Evolutionary conservation across 352 stramenopile species (phyloP), one percentile per base, ranked within the genome.

Genomic region (Phytophthora chlamydospora): DNA sequence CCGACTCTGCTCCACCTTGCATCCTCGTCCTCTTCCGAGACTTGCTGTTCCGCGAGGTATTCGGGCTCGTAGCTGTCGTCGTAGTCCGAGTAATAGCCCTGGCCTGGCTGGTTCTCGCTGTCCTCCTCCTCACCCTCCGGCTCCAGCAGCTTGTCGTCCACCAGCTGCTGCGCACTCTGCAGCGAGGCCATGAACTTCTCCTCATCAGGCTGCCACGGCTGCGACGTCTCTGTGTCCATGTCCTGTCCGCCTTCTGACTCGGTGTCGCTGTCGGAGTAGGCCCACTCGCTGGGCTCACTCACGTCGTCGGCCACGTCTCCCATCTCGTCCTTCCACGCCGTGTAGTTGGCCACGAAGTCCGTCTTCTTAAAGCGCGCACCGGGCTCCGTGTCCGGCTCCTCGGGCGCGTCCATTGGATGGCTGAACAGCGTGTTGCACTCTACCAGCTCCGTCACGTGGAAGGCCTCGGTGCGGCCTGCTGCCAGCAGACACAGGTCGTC

Each of bases 51-150:
- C n/a, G 50, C n/a, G 16, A 73, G n/a, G 19, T 58, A 72, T 3
- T 45, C 34, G 0, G 67, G 61, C 24, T 86, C 68, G 12, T 69
- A 56, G 19, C 56, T 52, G n/a, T 75, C 69, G 34, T 92, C 82
- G 33, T 70, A 86, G 50, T 93, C 87, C 21, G 87, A 95, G 16
- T 71, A 76, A 43, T 94, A 88, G 2, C 83, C 87, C 54, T 95
- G 85, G 5, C 85, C 85, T 32, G 74, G 64, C 24, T 77, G 58
- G 10, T 54, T 43, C 33, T 91, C 74, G 11, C 61, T 41, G 10
- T 87, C 63, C 46, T 61, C 47, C 4, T 76, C 66, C 6, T 83
- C 58, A 4, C 36, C 54, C 39, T 78, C 69, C 0, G 60, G 46
- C 38, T 80, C 62, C 46, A 71, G 14, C 32, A 90, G 51, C 29